Conservation (phyloP, 306 rosid species). For the Castanea sativa region DNA sequence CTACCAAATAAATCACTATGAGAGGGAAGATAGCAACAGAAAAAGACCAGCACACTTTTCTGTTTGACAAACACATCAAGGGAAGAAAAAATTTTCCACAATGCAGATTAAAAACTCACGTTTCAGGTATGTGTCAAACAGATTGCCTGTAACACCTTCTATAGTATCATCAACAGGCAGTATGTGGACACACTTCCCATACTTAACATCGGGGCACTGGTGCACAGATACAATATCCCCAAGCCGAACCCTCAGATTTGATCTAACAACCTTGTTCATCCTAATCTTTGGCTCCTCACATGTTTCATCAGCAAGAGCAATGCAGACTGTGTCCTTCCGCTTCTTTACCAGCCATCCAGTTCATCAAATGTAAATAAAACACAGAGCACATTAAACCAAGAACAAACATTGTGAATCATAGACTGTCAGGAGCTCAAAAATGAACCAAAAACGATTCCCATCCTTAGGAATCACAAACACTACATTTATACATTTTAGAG, state of each 20-base stretch:
- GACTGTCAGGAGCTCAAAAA: background rate
- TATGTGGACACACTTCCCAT: constrained; percentile 54
- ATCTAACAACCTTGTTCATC: constrained; percentile 58
- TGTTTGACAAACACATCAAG: background rate
- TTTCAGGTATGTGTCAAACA: constrained; percentile 56
- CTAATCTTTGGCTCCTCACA: constrained; percentile 54
- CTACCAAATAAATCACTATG: background rate
- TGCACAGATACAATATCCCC: constrained; percentile 63
- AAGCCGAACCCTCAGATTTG: constrained; percentile 55
- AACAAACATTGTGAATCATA: background rate
- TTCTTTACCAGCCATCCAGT: constrained; percentile 45
- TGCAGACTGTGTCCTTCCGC: constrained; percentile 49
- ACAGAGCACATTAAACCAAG: background rate
- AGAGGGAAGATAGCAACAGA: background rate
- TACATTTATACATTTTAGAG: background rate
- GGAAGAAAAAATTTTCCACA: background rate
- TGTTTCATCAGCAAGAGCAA: constrained; percentile 50
- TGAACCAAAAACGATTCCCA: background rate
- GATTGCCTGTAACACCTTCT: constrained; percentile 56
- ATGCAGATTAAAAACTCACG: constrained; percentile 32
- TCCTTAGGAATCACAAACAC: background rate
- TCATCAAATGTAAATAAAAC: constrained; percentile 3
- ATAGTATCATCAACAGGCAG: constrained; percentile 53
- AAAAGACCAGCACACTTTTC: background rate
- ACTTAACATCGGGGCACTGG: constrained; percentile 53